Evolutionary conservation across 768 basidiomycete genomes (phyloP).

Genomic region (Rhodotorula graminis): DNA sequence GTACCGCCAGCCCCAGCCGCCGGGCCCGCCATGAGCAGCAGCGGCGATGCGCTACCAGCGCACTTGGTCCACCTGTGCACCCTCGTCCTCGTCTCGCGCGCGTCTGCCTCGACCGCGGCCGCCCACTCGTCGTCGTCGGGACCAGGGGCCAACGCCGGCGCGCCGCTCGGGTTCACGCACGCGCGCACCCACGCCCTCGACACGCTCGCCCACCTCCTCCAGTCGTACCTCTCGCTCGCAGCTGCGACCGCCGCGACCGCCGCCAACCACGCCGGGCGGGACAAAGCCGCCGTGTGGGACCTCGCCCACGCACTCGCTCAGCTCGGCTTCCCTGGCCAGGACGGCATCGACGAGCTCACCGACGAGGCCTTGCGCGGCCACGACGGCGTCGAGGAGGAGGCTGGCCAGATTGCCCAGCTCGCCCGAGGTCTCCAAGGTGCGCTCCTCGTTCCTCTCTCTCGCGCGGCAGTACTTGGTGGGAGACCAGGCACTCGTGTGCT

Average conservation of each 20-base stretch:
- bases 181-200: conserved; percentile 5
- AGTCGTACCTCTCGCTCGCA: conserved; percentile 22
- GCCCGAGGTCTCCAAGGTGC: conserved; percentile 24
- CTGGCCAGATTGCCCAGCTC: conserved; percentile 5
- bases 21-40: too few relatives aligned
- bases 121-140: neutral
- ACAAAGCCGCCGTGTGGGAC: conserved; percentile 23
- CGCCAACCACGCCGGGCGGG: conserved; percentile 26
- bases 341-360: conserved; percentile 5
- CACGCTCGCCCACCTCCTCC: conserved; percentile 35
- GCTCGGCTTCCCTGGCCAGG: conserved; percentile 1
- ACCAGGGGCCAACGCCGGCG: too few relatives aligned
- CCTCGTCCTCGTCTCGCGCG: conserved; percentile 22
- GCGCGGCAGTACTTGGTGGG: neutral
- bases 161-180: conserved; percentile 23
- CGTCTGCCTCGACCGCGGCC: neutral
- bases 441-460: neutral
- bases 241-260: neutral
- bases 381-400: conserved; percentile 29
- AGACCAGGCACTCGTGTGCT: neutral
- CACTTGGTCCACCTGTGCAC: conserved; percentile 26
- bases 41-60: neutral
- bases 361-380: conserved; percentile 10
- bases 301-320: conserved; percentile 15
- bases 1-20: too few relatives aligned